Evolutionary conservation across 2,329 filamentous ascomycete species (phyloP).

Genomic region (Kalmusia sp.): DNA sequence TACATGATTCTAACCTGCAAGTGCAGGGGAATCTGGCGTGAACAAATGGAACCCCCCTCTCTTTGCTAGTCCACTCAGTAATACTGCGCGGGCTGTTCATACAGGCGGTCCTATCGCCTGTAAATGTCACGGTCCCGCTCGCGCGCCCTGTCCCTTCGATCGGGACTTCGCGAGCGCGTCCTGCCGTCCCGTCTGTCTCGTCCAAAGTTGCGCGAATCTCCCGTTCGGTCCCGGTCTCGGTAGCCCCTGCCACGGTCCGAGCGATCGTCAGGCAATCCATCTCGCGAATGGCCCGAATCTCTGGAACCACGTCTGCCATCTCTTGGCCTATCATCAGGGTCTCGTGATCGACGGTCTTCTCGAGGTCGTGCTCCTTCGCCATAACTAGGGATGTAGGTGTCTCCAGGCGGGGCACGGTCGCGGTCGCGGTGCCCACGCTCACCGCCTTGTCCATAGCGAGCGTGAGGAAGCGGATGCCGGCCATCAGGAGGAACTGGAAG

Average conservation of each 20-base stretch:
- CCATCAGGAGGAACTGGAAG: slow-evolving; percentile 45
- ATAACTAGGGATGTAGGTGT: slow-evolving; percentile 57
- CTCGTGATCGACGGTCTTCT: slow-evolving; percentile 39
- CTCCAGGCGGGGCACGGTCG: slow-evolving; percentile 32
- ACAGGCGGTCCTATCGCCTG: slow-evolving; percentile 15
- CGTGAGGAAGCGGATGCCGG: slow-evolving; percentile 42
- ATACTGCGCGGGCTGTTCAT: not conserved
- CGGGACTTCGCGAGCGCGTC: slow-evolving; percentile 45
- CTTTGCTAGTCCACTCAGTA: not conserved
- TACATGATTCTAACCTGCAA: not conserved
- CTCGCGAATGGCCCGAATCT: slow-evolving; percentile 45
- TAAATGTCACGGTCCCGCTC: slow-evolving; percentile 39
- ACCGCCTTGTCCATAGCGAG: slow-evolving; percentile 38
- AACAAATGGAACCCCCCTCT: not conserved
- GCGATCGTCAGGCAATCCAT: slow-evolving; percentile 35
- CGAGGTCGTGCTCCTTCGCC: slow-evolving; percentile 19
- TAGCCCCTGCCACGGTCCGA: slow-evolving; percentile 36
- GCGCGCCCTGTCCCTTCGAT: slow-evolving; percentile 35
- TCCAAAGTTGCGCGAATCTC: slow-evolving; percentile 31
- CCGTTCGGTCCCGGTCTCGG: slow-evolving; percentile 30
- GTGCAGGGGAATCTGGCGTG: not conserved
- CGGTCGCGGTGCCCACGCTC: slow-evolving; percentile 26
- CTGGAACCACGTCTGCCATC: slow-evolving; percentile 37
- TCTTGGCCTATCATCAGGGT: slow-evolving; percentile 42
- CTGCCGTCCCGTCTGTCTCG: slow-evolving; percentile 38